Percentiles rank a stretch among this genome's conserved stretches.
phyloP scores from a whole-genome alignment of 257 asterid genomes.

The Solanum peruvianum region DNA sequence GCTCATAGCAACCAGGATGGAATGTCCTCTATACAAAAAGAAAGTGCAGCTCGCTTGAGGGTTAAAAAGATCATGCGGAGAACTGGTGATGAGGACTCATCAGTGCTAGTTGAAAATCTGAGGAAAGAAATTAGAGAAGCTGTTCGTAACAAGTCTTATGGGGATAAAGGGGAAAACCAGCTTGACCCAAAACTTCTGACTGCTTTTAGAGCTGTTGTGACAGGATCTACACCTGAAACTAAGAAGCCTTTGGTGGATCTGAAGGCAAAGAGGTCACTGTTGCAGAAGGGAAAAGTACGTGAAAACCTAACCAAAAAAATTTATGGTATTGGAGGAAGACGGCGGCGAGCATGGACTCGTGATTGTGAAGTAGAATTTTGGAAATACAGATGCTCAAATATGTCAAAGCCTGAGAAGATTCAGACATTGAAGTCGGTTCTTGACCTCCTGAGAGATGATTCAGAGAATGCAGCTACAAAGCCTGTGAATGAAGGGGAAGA shows the following conservation, averaged over 20 bases:
- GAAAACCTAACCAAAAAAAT: slow-evolving; percentile 86
- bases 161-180: slow-evolving; percentile 45
- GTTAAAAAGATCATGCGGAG: slow-evolving; percentile 92
- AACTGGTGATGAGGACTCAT: slow-evolving; percentile 55
- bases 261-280: slow-evolving; percentile 64
- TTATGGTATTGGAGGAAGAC: slow-evolving; percentile 80
- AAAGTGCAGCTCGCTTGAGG: slow-evolving; percentile 57
- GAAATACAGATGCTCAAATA: slow-evolving; percentile 79
- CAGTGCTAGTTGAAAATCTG: slow-evolving; percentile 58
- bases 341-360: slow-evolving; percentile 85
- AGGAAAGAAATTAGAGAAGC: slow-evolving; percentile 79
- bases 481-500: slow-evolving; percentile 35
- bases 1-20: slow-evolving; percentile 17
- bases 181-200: slow-evolving; percentile 84
- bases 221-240: slow-evolving; percentile 57
- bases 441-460: slow-evolving; percentile 48
- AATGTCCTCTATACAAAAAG: slow-evolving; percentile 33
- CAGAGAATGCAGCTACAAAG: slow-evolving; percentile 22
- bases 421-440: slow-evolving; percentile 88
- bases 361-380: slow-evolving; percentile 97
- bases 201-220: slow-evolving; percentile 90
- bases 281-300: slow-evolving; percentile 93
- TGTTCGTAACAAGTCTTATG: slow-evolving; percentile 65
- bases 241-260: slow-evolving; percentile 47
- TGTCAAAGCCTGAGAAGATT: slow-evolving; percentile 70